Percentiles rank a stretch among this genome's conserved stretches.
Conservation (phyloP, 352 stramenopile species). For the Globisporangium viniferum region DNA sequence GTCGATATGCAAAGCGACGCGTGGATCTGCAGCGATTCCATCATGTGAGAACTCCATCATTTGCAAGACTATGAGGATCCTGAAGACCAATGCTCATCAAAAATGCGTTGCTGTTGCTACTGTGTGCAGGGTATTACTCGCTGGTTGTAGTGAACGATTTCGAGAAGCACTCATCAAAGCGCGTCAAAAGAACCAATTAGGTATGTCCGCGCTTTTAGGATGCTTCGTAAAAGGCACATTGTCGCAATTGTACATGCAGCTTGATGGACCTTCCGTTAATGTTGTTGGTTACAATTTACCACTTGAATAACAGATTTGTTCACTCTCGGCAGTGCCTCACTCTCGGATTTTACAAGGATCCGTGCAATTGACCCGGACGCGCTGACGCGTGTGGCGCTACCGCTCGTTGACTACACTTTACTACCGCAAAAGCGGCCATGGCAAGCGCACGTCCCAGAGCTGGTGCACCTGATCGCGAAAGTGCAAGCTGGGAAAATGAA, state of each 20-base stretch:
- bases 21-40: slow-evolving; percentile 78
- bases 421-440: slow-evolving; percentile 46
- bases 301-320: slow-evolving; percentile 50
- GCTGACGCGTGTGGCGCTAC: slow-evolving; percentile 49
- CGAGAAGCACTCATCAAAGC: slow-evolving; percentile 44
- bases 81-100: background rate
- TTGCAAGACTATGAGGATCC: too few species aligned
- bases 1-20: slow-evolving; percentile 49
- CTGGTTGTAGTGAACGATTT: slow-evolving; percentile 58
- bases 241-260: background rate
- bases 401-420: slow-evolving; percentile 62
- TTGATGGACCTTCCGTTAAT: background rate
- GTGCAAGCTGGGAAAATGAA: slow-evolving; percentile 52
- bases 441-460: slow-evolving; percentile 42
- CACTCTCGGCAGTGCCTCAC: slow-evolving; percentile 63
- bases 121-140: slow-evolving; percentile 45
- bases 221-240: background rate
- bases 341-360: slow-evolving; percentile 66
- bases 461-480: slow-evolving; percentile 48
- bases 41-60: slow-evolving; percentile 37
- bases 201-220: slow-evolving; percentile 23
- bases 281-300: slow-evolving; percentile 2
- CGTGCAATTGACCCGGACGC: slow-evolving; percentile 37
- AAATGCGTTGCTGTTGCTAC: background rate
- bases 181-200: slow-evolving; percentile 38